Percentiles rank a stretch among this genome's conserved stretches.
Evolutionary conservation across 331 rosid species (phyloP).

Genomic region (Quercus tomentella): DNA sequence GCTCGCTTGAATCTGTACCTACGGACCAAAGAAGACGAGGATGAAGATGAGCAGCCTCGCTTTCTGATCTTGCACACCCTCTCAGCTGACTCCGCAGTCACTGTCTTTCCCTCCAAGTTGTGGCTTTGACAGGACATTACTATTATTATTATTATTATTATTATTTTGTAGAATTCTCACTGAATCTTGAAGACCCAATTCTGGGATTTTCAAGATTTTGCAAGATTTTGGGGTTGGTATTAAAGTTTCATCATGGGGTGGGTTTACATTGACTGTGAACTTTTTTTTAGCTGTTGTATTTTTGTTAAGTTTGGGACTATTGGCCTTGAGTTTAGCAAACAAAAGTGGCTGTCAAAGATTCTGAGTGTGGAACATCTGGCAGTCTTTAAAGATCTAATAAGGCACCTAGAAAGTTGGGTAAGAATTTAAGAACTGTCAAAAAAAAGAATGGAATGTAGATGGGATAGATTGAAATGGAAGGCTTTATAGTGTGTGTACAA

Average conservation of each 20-base stretch:
- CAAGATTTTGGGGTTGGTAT: not conserved
- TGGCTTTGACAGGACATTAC: conserved; percentile 42
- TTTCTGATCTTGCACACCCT: conserved; percentile 66
- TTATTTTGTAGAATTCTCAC: not conserved
- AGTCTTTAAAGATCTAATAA: conserved; percentile 38
- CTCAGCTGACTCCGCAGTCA: not conserved
- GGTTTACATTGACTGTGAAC: not conserved
- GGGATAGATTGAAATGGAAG: conserved; percentile 14
- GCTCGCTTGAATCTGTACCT: conserved; percentile 67
- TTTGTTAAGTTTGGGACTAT: conserved; percentile 32
- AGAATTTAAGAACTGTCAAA: conserved; percentile 16
- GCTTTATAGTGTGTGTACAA: conserved; percentile 1
- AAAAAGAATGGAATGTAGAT: conserved; percentile 25
- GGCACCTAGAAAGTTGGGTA: conserved; percentile 37
- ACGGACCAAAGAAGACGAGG: conserved; percentile 63
- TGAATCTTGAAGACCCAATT: conserved; percentile 16
- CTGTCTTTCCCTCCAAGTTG: conserved; percentile 5
- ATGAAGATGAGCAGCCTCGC: conserved; percentile 67
- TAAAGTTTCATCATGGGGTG: not conserved
- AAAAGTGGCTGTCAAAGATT: conserved; percentile 51
- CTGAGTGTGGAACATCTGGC: conserved; percentile 27
- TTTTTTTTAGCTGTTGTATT: conserved; percentile 9
- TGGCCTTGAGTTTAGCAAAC: conserved; percentile 56
- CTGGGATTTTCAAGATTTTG: conserved; percentile 13
- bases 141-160: not conserved